A percentile compares a stretch with the other conserved stretches of the same genome.
These are phyloP conservation scores for Aspergillus sojae DNA, from an alignment of 2,329 filamentous ascomycete genomes.

Conservation along the genomic window DNA sequence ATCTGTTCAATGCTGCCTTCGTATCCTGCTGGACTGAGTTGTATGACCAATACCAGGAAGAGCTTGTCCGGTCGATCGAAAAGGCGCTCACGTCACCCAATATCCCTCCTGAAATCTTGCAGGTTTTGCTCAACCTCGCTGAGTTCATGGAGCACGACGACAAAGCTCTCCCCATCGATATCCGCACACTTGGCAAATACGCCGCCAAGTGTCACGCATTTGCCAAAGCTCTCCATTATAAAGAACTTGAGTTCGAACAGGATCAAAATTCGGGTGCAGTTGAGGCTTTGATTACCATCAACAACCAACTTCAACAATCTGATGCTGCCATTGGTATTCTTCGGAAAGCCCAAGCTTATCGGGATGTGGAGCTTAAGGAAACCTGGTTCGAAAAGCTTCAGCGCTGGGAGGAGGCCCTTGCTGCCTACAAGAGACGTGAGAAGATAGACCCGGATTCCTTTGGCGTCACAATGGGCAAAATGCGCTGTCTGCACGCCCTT, in stretches of 20 bases:
- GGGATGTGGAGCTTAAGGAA: conserved; percentile 93
- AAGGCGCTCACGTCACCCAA: conserved; percentile 92
- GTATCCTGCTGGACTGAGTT: conserved; percentile 98
- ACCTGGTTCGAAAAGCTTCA: conserved; percentile 99
- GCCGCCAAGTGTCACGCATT: conserved; percentile 97
- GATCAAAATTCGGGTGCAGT: conserved; percentile 95
- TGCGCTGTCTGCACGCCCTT: conserved; percentile 95
- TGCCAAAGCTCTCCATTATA: conserved; percentile 97
- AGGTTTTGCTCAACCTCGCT: conserved; percentile 90
- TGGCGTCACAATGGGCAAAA: conserved; percentile 98
- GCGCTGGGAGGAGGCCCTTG: conserved; percentile 94
- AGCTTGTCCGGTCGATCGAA: conserved; percentile 93
- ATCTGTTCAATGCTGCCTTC: conserved; percentile 97
- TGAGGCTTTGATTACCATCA: conserved; percentile 97
- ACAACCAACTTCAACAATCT: conserved; percentile 97
- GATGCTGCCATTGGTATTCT: conserved; percentile 98
- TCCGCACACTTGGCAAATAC: conserved; percentile 89
- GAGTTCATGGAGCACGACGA: conserved; percentile 99
- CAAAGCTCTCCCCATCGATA: conserved; percentile 96
- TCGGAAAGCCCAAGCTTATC: conserved; percentile 91
- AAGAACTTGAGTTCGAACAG: conserved; percentile 96
- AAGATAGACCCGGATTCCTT: conserved; percentile 74
- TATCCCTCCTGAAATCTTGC: conserved; percentile 92
- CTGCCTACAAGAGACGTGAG: conserved; percentile 88
- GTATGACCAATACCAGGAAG: conserved; percentile 95